Evolutionary conservation across 352 stramenopile genomes (phyloP), one percentile per base, ranked within the genome.

Genomic region (Globisporangium nodosum): DNA sequence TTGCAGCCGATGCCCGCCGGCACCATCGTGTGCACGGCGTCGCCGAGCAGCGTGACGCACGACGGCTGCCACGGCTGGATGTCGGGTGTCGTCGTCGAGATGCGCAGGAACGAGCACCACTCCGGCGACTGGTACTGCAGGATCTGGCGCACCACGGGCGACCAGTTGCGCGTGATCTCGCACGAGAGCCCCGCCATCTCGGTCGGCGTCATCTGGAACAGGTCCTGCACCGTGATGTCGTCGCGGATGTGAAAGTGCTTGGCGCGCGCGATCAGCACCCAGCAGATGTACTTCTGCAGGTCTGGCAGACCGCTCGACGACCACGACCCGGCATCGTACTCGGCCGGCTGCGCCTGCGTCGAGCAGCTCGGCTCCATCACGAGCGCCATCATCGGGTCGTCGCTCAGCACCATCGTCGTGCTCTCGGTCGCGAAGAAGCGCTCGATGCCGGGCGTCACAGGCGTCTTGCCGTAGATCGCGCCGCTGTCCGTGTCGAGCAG

Each of bases 401-500:
- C 59, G 49, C 67, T 72, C 42, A 71, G 66, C 18, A 83, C 57
- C 53, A 86, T 63, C 0, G 76, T 87, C 21, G 68, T 89, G 52
- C 65, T 64, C n/a, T 73, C 63, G 0, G 66, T 70, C 15, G 79
- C 58, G 30, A 87, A 76, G 52, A 72, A 75, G 58, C 53, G 60
- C 45, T 83, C 72, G 21, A 89, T 68, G 53, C 79, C 74, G 0
- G 74, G 66, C 1, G 74, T 76, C 27, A 87, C 52, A 0, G 69
- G 64, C 6, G 79, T 87, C 63, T 87, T 89, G 45, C 79, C 79
- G 64, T 89, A 89, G 56, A 89, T 86, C 13, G 75, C 79, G 1
- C 74, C 70, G 18, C 74, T 77, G 50, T 87, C 79, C 16, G 74
- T 86, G 64, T 89, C 79, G 15, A 89, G 59, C 15, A 89, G 58